A percentile compares a stretch with the other conserved stretches of the same genome.
Conservation (phyloP, 352 stramenopile genomes). For the Phytophthora meadii region DNA sequence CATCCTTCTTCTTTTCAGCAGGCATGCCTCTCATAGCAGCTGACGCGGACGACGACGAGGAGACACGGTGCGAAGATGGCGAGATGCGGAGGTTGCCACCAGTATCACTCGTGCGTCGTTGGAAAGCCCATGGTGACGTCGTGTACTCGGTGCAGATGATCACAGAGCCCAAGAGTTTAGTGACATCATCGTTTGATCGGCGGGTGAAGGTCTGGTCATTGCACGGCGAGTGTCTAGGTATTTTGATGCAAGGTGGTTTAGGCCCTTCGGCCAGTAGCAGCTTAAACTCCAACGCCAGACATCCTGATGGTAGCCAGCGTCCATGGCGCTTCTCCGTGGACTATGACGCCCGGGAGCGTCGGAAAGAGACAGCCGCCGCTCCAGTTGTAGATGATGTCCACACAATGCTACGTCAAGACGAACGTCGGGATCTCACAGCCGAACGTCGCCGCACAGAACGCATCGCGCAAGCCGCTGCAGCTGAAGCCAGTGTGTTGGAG, state of each 20-base stretch:
- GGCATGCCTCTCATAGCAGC: conserved; percentile 56
- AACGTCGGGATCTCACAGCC: conserved; percentile 31
- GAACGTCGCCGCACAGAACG: conserved; percentile 25
- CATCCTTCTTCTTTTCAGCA: conserved; percentile 66
- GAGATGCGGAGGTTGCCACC: conserved; percentile 24
- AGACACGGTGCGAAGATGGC: conserved; percentile 25
- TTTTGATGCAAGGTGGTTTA: conserved; percentile 79
- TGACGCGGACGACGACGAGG: conserved; percentile 20
- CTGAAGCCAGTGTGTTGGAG: conserved; percentile 44
- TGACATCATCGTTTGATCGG: conserved; percentile 84
- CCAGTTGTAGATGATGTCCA: conserved; percentile 71
- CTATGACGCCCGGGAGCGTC: conserved; percentile 73
- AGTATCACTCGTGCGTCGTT: conserved; percentile 58
- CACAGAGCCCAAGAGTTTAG: conserved; percentile 64
- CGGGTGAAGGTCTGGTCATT: conserved; percentile 80
- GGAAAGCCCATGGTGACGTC: conserved; percentile 76
- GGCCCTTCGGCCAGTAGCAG: conserved; percentile 35
- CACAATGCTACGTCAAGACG: conserved; percentile 28
- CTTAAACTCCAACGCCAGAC: conserved; percentile 6
- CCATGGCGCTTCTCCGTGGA: conserved; percentile 80
- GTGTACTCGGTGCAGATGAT: conserved; percentile 84
- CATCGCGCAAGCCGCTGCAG: conserved; percentile 18
- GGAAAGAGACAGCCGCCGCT: conserved; percentile 64
- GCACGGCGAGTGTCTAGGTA: conserved; percentile 67
- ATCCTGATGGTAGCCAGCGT: conserved; percentile 17